A percentile compares a stretch with the other conserved stretches of the same genome.
Evolutionary conservation across 2,329 filamentous ascomycete genomes (phyloP).

Genomic region (Fusarium euwallaceae): DNA sequence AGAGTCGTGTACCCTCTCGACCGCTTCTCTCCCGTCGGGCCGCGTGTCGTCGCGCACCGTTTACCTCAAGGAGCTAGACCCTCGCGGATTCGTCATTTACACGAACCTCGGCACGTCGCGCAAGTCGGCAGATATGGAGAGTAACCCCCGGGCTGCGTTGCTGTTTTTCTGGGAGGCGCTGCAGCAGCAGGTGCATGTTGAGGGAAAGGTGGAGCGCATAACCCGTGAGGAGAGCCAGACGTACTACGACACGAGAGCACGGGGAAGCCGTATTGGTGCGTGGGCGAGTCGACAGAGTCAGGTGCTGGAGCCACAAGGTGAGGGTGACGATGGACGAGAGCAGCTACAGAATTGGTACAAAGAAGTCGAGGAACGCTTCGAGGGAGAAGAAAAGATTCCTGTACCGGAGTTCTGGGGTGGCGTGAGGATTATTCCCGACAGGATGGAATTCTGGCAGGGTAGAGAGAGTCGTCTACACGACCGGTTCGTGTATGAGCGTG

Average conservation of each 20-base stretch:
- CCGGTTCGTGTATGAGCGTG: slow-evolving; percentile 85
- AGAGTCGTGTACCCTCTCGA: slow-evolving; percentile 90
- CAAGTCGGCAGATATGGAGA: slow-evolving; percentile 75
- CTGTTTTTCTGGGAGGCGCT: slow-evolving; percentile 92
- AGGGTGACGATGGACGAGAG: slow-evolving; percentile 75
- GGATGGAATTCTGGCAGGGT: slow-evolving; percentile 97
- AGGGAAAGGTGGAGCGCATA: slow-evolving; percentile 80
- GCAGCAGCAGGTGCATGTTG: slow-evolving; percentile 91
- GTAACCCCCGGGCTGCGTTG: slow-evolving; percentile 83
- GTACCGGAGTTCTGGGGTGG: slow-evolving; percentile 97
- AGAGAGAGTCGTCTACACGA: slow-evolving; percentile 92
- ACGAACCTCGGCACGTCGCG: slow-evolving; percentile 87
- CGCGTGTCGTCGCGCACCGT: slow-evolving; percentile 88
- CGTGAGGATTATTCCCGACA: slow-evolving; percentile 84
- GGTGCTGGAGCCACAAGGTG: slow-evolving; percentile 68
- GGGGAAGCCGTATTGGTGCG: slow-evolving; percentile 87
- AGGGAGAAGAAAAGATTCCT: slow-evolving; percentile 82
- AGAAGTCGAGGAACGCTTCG: slow-evolving; percentile 82
- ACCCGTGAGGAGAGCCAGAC: slow-evolving; percentile 77
- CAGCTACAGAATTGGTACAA: slow-evolving; percentile 82
- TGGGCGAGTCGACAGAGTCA: slow-evolving; percentile 94
- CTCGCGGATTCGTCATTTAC: slow-evolving; percentile 88
- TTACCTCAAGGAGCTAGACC: slow-evolving; percentile 95
- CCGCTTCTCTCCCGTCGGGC: slow-evolving; percentile 84
- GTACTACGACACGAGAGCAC: slow-evolving; percentile 77